Conservation (phyloP, 495 filamentous ascomycete species). For the Neurospora pannonica region DNA sequence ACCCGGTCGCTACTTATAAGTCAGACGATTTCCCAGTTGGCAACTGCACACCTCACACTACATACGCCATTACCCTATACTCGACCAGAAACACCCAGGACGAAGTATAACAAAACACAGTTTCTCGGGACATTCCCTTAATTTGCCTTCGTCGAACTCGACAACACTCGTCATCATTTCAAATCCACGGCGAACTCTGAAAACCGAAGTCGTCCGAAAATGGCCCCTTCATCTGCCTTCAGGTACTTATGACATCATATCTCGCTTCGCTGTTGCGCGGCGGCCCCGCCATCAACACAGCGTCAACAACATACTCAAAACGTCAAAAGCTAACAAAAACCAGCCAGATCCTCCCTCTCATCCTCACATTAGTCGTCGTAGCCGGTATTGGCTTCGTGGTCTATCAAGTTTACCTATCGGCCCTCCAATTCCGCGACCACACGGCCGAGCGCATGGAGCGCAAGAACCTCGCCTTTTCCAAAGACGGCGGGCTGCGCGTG, state of each 20-base stretch:
- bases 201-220: neutral
- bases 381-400: slow-evolving; percentile 52
- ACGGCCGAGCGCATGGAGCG: slow-evolving; percentile 70
- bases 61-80: neutral
- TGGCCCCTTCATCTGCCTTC: neutral
- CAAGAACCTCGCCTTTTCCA: slow-evolving; percentile 71
- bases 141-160: neutral
- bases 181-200: neutral
- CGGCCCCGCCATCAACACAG: neutral
- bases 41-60: neutral
- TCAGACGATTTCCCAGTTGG: neutral
- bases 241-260: neutral
- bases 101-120: neutral
- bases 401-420: slow-evolving; percentile 65
- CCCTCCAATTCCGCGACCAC: slow-evolving; percentile 55
- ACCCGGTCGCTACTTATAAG: neutral
- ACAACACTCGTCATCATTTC: neutral
- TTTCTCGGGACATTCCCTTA: neutral
- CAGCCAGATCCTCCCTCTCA: slow-evolving; percentile 60
- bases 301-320: neutral
- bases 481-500: slow-evolving; percentile 69
- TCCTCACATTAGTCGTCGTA: slow-evolving; percentile 62
- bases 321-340: neutral
- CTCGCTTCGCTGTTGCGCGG: neutral
- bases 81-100: neutral